Evolutionary conservation across 129 eudicot species (phyloP).

Genomic region (Sambucus nigra): DNA sequence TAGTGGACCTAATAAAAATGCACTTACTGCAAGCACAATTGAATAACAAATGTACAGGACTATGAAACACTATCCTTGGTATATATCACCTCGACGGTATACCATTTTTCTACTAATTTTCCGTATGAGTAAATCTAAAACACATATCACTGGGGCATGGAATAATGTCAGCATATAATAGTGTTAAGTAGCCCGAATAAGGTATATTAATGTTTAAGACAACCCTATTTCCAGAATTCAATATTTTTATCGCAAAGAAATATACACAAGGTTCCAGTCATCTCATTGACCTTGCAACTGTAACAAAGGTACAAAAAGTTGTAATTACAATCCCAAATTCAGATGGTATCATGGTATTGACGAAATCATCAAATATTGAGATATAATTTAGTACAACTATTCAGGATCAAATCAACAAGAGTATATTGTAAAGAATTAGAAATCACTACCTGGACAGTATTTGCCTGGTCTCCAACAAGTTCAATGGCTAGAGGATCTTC

Average conservation of each 20-base stretch:
- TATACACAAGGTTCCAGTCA: neutral
- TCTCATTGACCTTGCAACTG: neutral
- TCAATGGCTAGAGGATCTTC: constrained; percentile 82
- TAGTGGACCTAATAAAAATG: too few relatives aligned
- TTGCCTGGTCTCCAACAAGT: constrained; percentile 58
- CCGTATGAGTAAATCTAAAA: too few relatives aligned
- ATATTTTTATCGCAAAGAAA: neutral
- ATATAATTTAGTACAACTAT: neutral
- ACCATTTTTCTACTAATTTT: too few relatives aligned
- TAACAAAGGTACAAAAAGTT: neutral
- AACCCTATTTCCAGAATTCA: neutral
- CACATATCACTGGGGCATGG: too few relatives aligned
- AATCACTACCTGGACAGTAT: constrained; percentile 66
- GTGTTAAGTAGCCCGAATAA: too few relatives aligned
- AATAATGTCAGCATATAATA: too few relatives aligned
- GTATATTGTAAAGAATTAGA: constrained; percentile 2
- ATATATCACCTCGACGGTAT: too few relatives aligned
- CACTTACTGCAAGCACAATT: too few relatives aligned
- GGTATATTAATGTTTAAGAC: neutral
- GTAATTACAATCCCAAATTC: neutral
- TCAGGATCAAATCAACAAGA: constrained; percentile 2
- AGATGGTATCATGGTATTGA: too few relatives aligned
- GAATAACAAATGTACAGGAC: too few relatives aligned
- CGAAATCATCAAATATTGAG: too few relatives aligned
- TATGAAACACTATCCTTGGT: too few relatives aligned